Conservation (phyloP, 2,329 filamentous ascomycete species). For the Aspergillus sp. region DNA sequence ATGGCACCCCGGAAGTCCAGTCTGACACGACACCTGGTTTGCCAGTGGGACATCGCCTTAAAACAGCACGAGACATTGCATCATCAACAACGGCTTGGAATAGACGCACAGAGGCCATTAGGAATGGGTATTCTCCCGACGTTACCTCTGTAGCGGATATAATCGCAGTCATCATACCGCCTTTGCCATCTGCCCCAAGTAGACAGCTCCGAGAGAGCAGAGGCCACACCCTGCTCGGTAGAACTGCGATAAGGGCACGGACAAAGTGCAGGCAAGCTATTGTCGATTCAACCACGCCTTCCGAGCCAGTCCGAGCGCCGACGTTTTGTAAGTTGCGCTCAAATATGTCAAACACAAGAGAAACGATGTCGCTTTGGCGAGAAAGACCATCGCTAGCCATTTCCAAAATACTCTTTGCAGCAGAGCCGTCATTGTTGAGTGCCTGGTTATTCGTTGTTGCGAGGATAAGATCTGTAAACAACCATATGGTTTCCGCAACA, state of each 20-base stretch:
- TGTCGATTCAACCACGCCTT: constrained; percentile 65
- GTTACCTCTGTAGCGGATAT: constrained; percentile 81
- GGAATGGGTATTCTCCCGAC: constrained; percentile 72
- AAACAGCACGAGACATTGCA: constrained; percentile 58
- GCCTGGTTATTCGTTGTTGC: constrained; percentile 32
- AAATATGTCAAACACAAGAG: constrained; percentile 79
- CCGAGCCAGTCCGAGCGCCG: constrained; percentile 59
- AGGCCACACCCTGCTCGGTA: constrained; percentile 85
- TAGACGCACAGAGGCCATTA: constrained; percentile 70
- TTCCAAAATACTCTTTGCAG: constrained; percentile 47
- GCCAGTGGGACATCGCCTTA: constrained; percentile 37
- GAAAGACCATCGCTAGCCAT: constrained; percentile 51
- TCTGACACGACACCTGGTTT: constrained; percentile 34
- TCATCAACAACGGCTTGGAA: constrained; percentile 76
- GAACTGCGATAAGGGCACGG: constrained; percentile 66
- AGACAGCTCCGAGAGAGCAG: constrained; percentile 79
- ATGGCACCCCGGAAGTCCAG: constrained; percentile 71
- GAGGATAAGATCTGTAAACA: constrained; percentile 70
- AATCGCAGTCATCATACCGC: constrained; percentile 73
- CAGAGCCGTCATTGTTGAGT: constrained; percentile 36
- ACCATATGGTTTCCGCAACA: constrained; percentile 69
- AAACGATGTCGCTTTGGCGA: constrained; percentile 66
- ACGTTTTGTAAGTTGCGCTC: constrained; percentile 60
- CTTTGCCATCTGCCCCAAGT: constrained; percentile 72
- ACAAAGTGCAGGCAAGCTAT: constrained; percentile 80